Evolutionary conservation across 2,329 filamentous ascomycete species (phyloP), one percentile per base, ranked within the genome.

Genomic region (Huntiella omanensis): DNA sequence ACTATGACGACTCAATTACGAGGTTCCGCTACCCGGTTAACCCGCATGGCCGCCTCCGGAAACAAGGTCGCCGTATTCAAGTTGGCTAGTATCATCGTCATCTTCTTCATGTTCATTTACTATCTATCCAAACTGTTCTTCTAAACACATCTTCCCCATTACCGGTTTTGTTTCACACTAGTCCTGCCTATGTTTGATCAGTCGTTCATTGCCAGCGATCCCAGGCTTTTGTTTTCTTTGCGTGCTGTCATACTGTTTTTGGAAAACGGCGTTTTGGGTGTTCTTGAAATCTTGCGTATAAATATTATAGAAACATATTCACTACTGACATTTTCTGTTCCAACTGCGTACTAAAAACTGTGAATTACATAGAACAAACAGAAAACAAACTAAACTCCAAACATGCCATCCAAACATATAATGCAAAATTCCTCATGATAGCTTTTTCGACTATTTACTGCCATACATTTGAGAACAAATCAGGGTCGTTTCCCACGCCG

Each of bases 391-490:
- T 28, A 11, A 43, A 43, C 22, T 43, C 40, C 40, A 34, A 32
- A 35, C 7, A 41, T 41, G 40, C 40, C 33, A 39, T 39, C 10
- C 15, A 15, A 11, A 15, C 37, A 15, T 39, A 8, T 19, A 39
- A 41, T 41, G 40, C 22, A 41, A 41, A 41, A 41, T 33, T 34
- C 12, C 38, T 12, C 10, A 12, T n/a, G 2, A 38, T 13, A 10
- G 15, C 19, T 28, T 28, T 28, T 28, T 28, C 22, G 22, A 28
- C 22, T 15, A 11, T 48, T 57, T 62, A 95, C 64, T 86, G 74
- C 88, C 88, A 96, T 43, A 96, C 88, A 61, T 96, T 96, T 32
- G 81, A 86, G 62, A 96, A 96, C 56, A 96, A 61, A 64, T 96
- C 88, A 53, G 95, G 40, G 37, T 50, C 88, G 46, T 75, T 77